phyloP scores from a whole-genome alignment of 164 flowering plant species.

The Dillenia suffruticosa region DNA sequence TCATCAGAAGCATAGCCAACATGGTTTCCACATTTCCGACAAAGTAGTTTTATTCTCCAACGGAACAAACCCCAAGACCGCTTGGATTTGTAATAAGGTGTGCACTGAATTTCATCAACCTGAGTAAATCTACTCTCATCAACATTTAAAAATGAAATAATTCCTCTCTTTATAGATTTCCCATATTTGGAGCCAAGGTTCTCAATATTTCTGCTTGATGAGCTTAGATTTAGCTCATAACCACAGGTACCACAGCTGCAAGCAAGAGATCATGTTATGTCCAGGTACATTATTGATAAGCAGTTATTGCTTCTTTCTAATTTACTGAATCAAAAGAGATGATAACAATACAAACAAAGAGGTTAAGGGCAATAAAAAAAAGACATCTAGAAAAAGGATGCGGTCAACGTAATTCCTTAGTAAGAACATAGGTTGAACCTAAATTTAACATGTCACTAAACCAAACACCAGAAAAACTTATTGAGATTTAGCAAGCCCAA shows the following conservation, averaged over 20 bases:
- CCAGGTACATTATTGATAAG: neutral
- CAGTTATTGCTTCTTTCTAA: neutral
- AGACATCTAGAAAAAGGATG: too few relatives aligned
- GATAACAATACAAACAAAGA: too few relatives aligned
- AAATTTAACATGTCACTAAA: too few relatives aligned
- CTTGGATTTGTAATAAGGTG: conserved; percentile 58
- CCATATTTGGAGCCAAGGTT: conserved; percentile 81
- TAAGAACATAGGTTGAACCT: too few relatives aligned
- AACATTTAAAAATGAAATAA: conserved; percentile 63
- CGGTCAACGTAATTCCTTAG: too few relatives aligned
- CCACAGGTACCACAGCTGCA: conserved; percentile 97
- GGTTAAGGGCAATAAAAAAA: too few relatives aligned
- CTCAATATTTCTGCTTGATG: conserved; percentile 72
- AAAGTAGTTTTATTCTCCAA: conserved; percentile 67
- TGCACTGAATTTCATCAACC: conserved; percentile 61
- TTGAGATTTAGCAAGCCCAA: too few relatives aligned
- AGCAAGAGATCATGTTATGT: neutral
- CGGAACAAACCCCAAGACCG: conserved; percentile 66
- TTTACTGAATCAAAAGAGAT: too few relatives aligned
- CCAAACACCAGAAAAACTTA: too few relatives aligned
- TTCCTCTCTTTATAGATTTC: conserved; percentile 74
- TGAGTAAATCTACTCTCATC: conserved; percentile 88
- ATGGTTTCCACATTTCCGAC: conserved; percentile 79
- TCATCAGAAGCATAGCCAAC: conserved; percentile 66
- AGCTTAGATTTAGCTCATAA: conserved; percentile 72